phyloP scores from a whole-genome alignment of 2,329 filamentous ascomycete species.

The Sclerotinia trifoliorum region DNA sequence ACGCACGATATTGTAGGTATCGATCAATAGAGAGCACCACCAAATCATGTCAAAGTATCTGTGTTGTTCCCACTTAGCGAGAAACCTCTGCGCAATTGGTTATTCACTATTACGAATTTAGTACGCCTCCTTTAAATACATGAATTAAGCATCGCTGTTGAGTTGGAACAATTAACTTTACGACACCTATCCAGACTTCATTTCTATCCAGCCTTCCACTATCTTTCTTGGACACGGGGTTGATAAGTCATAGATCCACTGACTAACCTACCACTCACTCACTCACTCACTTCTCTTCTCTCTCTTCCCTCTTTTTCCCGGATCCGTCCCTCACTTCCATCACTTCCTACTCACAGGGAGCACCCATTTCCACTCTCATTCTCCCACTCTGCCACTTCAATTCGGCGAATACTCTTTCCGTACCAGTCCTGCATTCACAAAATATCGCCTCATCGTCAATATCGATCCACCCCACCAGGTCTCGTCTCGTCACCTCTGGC shows the following conservation, averaged over 20 bases:
- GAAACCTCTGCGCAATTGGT: neutral
- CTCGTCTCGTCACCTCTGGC: neutral
- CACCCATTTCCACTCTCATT: neutral
- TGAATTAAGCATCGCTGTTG: neutral
- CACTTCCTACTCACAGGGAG: no score
- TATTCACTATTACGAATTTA: neutral
- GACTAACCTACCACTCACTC: neutral
- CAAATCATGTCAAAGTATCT: neutral
- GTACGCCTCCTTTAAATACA: neutral
- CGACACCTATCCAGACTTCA: neutral
- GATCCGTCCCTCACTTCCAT: no score
- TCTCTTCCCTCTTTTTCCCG: neutral
- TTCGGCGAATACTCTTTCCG: neutral
- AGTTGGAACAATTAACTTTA: neutral
- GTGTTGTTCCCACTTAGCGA: neutral
- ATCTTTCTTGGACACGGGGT: neutral
- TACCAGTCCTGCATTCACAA: neutral
- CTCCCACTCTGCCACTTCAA: neutral
- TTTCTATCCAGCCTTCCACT: neutral
- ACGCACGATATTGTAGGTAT: no score
- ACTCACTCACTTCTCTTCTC: no score
- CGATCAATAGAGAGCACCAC: neutral
- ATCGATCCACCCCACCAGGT: neutral
- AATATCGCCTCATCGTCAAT: neutral
- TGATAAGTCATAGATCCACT: neutral